Evolutionary conservation across 2,329 filamentous ascomycete genomes (phyloP), one percentile per base, ranked within the genome.

Genomic region (Fusarium scirpi): DNA sequence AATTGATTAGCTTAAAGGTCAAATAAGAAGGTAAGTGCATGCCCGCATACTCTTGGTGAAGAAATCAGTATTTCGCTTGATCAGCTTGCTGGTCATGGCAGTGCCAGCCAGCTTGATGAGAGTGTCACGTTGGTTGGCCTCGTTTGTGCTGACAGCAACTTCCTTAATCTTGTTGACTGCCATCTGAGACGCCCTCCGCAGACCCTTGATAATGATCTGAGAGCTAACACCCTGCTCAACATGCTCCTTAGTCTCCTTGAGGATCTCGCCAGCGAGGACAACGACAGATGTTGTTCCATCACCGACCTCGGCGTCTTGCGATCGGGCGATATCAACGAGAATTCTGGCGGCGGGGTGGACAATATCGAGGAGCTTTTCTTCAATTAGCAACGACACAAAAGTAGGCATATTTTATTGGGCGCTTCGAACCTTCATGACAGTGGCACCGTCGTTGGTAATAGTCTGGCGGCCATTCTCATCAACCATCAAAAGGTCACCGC

Each of bases 151-250:
- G 73, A 98, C 89, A 49, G 94, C 92, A 80, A 99, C 97, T 84
- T 99, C 96, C 88, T 97, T 97, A 81, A 99, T 91, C 87, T 98
- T 98, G 87, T 98, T 98, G 80, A 98, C 94, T 20, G 96, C 95
- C 89, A 98, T 93, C 72, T 87, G 85, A 53, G 91, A 93, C 12
- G 95, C 93, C 84, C 91, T 93, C 83, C 96, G 89, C 80, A 99
- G 85, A 65, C 94, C 95, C 87, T 98, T 99, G 82, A 98, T 93
- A 81, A 99, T 98, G 69, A 94, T 94, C 86, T 98, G 96, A 79
- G 94, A 93, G 87, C 94, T 98, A 77, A 98, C 93, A 63, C 96
- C 96, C 81, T 97, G 93, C 84, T 99, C 96, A 62, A 99, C 95
- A 78, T 94, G 91, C 79, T 98, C 95, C 81, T 94, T 97, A 80